phyloP scores from a whole-genome alignment of 208 protist genomes.

The Angomonas ambiguus region DNA sequence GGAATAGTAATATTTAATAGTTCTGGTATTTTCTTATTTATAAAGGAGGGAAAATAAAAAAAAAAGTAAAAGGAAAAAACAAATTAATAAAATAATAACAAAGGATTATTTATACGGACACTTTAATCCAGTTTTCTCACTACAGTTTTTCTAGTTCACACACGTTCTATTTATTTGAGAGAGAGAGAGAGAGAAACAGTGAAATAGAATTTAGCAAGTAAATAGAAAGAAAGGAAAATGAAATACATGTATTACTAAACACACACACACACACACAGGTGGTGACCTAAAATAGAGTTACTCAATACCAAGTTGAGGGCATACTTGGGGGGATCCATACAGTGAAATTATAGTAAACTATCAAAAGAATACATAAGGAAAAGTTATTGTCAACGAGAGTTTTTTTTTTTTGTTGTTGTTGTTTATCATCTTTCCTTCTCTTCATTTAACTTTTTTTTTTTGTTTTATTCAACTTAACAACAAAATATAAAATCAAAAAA shows the following conservation, averaged over 20 bases:
- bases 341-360: background rate
- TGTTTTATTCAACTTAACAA: background rate
- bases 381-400: background rate
- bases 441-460: conserved; percentile 3
- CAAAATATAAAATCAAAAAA: background rate
- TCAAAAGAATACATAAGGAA: background rate
- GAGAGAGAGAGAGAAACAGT: background rate
- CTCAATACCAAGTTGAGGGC: too few species aligned
- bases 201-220: background rate
- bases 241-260: background rate
- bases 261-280: background rate
- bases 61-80: conserved; percentile 17
- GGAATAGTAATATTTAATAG: background rate
- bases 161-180: background rate
- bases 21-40: background rate
- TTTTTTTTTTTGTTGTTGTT: conserved; percentile 1
- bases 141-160: too few species aligned
- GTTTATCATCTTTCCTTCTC: background rate
- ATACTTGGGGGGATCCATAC: too few species aligned
- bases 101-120: background rate
- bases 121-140: background rate
- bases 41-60: background rate
- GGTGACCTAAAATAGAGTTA: background rate
- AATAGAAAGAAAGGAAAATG: background rate
- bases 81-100: conserved; percentile 1